Evolutionary conservation across 2,329 filamentous ascomycete species (phyloP).

Genomic region (Apiospora phragmitis): DNA sequence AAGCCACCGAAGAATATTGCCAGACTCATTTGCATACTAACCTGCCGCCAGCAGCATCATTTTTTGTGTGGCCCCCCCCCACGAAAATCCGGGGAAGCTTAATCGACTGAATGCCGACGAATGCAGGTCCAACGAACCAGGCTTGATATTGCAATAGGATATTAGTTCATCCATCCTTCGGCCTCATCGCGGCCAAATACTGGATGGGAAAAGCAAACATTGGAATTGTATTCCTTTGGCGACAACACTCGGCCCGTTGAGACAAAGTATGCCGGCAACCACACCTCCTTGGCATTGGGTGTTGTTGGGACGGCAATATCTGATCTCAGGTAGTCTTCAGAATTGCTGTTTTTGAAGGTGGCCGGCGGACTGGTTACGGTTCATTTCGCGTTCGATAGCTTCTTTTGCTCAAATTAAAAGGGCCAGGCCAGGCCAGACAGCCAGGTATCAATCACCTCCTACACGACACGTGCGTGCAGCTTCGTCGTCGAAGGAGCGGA

Average conservation of each 20-base stretch:
- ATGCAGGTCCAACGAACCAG: neutral
- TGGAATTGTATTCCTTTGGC: neutral
- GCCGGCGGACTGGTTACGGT: neutral
- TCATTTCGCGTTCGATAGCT: neutral
- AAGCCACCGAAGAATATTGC: neutral
- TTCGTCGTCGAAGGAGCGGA: neutral
- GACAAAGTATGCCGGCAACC: slow-evolving; percentile 3
- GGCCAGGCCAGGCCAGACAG: neutral
- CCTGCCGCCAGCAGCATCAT: neutral
- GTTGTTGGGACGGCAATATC: neutral
- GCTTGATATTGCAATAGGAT: neutral
- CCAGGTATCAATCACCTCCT: neutral
- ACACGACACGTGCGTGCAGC: neutral
- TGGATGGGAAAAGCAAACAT: neutral
- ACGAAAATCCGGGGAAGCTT: slow-evolving; percentile 15
- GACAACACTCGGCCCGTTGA: neutral
- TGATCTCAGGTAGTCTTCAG: neutral
- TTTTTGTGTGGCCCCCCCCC: neutral
- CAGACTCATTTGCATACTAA: neutral
- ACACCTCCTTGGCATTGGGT: neutral
- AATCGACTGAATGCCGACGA: slow-evolving; percentile 6
- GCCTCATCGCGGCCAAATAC: slow-evolving; percentile 13
- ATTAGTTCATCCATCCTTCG: slow-evolving; percentile 3
- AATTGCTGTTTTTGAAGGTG: neutral
- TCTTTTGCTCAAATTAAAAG: neutral